Base-by-base conservation (phyloP, 352 stramenopile genomes). In the Phytophthora boehmeriae region DNA sequence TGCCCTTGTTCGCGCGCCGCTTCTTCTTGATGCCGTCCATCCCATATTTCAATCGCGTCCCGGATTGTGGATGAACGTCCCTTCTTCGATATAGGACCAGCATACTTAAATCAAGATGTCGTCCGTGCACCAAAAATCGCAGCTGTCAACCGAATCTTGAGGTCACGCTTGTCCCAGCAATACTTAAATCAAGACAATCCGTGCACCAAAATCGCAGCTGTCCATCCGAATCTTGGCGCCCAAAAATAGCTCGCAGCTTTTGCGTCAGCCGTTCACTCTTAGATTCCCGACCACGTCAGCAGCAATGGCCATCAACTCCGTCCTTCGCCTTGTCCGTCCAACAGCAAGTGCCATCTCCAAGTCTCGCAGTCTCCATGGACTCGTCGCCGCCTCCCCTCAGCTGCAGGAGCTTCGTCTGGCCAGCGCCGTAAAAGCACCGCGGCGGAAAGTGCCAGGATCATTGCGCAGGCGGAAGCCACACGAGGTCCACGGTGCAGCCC, bases 401-500 rank as follows among this genome's bases (percentile, higher is more conserved):
- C 19, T 11, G 19, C 23, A 10, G 13, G 25, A 41, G 48, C 39
- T 23, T n/a, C 53, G 25, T n/a, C 43, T 6, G 16, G 56, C 30
- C 42, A 62, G 20, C 68, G 68, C 34, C 20, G 17, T 22, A 73
- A 72, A 32, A 67, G 63, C 50, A 73, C 68, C 0, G 63, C 63
- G 8, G 63, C 68, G 16, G 48, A 76, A 38, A 76, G 67, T 50
- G 63, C 67, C 17, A 19, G 52, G 4, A 20, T 42, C 39, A 73
- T 76, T 41, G 48, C 58, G 16, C 59, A 65, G 22, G 55, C 64
- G 16, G 64, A 73, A 41, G 57, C 47, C 42, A 66, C 48, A 17
- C 54, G 68, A 8, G 64, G 63, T 17, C 66, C 66, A 14, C 77
- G 77, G 9, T 87, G 77, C 63, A 68, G 76, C 25, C 86, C 83